Evolutionary conservation across 805 yeast genomes (phyloP).

Genomic region (Metschnikowia corniflorae): DNA sequence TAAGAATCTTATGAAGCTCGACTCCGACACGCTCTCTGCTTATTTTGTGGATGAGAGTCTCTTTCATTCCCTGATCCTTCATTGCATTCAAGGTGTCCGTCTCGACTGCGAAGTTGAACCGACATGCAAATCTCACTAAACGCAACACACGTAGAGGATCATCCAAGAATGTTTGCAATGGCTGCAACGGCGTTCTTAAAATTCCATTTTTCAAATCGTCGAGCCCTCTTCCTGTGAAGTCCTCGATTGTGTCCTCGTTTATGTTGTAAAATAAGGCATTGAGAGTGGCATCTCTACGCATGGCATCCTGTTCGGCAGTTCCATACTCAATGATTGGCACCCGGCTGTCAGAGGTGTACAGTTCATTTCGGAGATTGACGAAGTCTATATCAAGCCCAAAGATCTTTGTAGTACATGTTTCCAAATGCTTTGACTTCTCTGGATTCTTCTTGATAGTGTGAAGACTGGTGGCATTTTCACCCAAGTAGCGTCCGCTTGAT

Average conservation of each 20-base stretch:
- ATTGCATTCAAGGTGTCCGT: constrained; percentile 58
- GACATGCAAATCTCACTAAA: constrained; percentile 78
- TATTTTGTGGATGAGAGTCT: constrained; percentile 65
- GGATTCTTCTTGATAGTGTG: constrained; percentile 91
- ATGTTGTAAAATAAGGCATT: constrained; percentile 90
- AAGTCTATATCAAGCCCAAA: constrained; percentile 87
- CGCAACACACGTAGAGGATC: constrained; percentile 92
- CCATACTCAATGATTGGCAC: constrained; percentile 86
- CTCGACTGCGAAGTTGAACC: constrained; percentile 68
- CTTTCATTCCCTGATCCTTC: constrained; percentile 53
- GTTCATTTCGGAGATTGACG: constrained; percentile 86
- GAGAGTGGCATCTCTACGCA: constrained; percentile 90
- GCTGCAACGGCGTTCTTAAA: constrained; percentile 83
- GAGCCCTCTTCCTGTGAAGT: constrained; percentile 74
- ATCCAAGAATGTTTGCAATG: constrained; percentile 81
- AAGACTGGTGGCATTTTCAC: constrained; percentile 35
- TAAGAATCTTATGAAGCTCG: constrained; percentile 75
- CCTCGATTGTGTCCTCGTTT: constrained; percentile 67
- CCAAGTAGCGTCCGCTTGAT: constrained; percentile 25
- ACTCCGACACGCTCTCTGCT: constrained; percentile 88
- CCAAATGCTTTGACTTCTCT: constrained; percentile 92
- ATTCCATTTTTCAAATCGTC: constrained; percentile 67
- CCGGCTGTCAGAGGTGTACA: constrained; percentile 75
- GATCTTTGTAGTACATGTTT: constrained; percentile 89
- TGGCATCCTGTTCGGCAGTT: constrained; percentile 87